Evolutionary conservation across 108 stramenopile genomes (phyloP).

Genomic region (Fragilariopsis cylindrus): DNA sequence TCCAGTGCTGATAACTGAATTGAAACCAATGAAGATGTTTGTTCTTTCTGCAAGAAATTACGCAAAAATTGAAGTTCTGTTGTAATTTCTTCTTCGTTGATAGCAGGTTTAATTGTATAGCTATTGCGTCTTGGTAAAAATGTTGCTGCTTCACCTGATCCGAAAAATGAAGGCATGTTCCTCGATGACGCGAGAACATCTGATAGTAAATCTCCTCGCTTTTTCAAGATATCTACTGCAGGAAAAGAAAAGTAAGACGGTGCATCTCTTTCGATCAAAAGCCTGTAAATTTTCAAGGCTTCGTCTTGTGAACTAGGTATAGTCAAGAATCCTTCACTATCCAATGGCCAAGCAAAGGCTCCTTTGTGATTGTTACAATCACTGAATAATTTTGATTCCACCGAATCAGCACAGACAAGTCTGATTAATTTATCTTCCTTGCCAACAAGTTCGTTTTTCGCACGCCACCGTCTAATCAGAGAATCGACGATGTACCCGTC

Average conservation of each 20-base stretch:
- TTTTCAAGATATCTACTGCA: slow-evolving; percentile 18
- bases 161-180: slow-evolving; percentile 17
- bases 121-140: slow-evolving; percentile 1
- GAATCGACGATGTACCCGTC: slow-evolving; percentile 41
- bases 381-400: slow-evolving; percentile 56
- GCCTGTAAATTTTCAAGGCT: slow-evolving; percentile 1
- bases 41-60: not conserved
- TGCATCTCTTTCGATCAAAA: not conserved
- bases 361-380: not conserved
- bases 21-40: not conserved
- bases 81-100: not conserved
- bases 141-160: not conserved
- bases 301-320: slow-evolving; percentile 25
- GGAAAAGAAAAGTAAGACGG: slow-evolving; percentile 23
- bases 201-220: slow-evolving; percentile 24
- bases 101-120: too few species aligned
- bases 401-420: slow-evolving; percentile 55
- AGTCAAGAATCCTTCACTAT: slow-evolving; percentile 30
- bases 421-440: slow-evolving; percentile 43
- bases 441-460: slow-evolving; percentile 27
- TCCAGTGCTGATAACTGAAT: not conserved
- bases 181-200: slow-evolving; percentile 17
- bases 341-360: slow-evolving; percentile 26
- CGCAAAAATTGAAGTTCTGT: slow-evolving; percentile 9
- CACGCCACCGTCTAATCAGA: slow-evolving; percentile 30